These are phyloP conservation scores for Chara braunii DNA, from an alignment of 139 green algal genomes.

Conservation along the genomic window DNA sequence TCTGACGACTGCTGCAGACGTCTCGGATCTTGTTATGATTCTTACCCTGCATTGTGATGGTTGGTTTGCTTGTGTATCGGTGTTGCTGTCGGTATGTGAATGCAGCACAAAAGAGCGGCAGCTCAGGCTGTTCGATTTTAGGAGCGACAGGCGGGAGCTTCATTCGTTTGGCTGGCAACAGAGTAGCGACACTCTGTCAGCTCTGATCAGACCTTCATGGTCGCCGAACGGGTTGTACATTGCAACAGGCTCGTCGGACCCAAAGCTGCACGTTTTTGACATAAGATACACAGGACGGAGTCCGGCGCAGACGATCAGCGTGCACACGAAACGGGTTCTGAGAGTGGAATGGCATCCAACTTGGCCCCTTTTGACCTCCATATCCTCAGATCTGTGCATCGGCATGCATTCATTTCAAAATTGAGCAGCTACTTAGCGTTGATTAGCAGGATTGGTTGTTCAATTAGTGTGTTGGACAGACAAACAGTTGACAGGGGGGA, in stretches of 20 bases:
- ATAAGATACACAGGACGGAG: conserved; percentile 21
- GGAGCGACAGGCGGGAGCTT: conserved; percentile 3
- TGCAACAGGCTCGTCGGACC: conserved; percentile 9
- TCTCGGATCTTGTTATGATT: too few relatives aligned
- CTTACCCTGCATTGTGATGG: too few relatives aligned
- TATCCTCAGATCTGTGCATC: conserved; percentile 33
- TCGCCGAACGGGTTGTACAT: conserved; percentile 22
- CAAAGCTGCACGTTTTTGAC: conserved; percentile 30
- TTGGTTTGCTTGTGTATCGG: too few relatives aligned
- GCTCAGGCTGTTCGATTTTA: conserved; percentile 19
- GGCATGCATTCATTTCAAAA: conserved; percentile 11
- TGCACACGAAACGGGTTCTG: conserved; percentile 20
- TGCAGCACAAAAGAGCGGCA: conserved; percentile 21
- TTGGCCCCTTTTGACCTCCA: conserved; percentile 17
- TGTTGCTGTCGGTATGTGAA: neutral
- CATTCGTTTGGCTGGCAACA: conserved; percentile 30
- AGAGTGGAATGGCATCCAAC: conserved; percentile 21
- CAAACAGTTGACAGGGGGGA: neutral
- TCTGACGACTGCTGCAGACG: too few relatives aligned
- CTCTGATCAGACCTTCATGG: conserved; percentile 29
- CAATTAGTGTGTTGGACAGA: neutral
- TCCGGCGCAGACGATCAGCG: conserved; percentile 12
- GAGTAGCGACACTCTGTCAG: conserved; percentile 24
- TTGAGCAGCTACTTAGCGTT: neutral
- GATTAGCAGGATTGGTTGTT: neutral